phyloP scores from a whole-genome alignment of 148 eudicot species.

The Dianthus caryophyllus region DNA sequence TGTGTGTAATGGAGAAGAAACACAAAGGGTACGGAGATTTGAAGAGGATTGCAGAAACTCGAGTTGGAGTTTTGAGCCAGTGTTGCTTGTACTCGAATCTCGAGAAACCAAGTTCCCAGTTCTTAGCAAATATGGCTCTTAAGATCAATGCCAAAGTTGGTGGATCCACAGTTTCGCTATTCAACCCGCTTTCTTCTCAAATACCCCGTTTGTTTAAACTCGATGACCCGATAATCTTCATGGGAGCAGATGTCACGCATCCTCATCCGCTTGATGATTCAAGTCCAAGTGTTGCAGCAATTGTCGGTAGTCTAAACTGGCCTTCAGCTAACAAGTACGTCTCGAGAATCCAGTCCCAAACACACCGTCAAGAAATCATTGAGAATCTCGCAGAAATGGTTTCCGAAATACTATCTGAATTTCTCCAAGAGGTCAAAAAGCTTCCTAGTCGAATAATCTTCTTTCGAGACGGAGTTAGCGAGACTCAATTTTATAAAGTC shows the following conservation, averaged over 20 bases:
- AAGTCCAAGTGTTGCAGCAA: conserved; percentile 94
- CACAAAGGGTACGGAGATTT: conserved; percentile 92
- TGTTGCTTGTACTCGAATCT: conserved; percentile 84
- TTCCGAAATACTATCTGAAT: conserved; percentile 58
- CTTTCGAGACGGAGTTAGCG: conserved; percentile 92
- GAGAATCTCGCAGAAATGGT: conserved; percentile 75
- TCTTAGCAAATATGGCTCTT: conserved; percentile 78
- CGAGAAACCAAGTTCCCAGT: conserved; percentile 56
- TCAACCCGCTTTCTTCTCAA: conserved; percentile 66
- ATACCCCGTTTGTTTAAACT: conserved; percentile 54
- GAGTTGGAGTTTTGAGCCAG: conserved; percentile 76
- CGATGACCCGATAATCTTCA: conserved; percentile 68
- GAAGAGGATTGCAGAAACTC: conserved; percentile 83
- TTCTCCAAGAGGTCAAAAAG: conserved; percentile 40
- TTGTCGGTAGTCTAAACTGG: conserved; percentile 89
- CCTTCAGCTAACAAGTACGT: conserved; percentile 81
- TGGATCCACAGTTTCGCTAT: conserved; percentile 81
- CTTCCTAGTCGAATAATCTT: conserved; percentile 71
- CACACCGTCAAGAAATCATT: conserved; percentile 91
- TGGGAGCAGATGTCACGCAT: conserved; percentile 97
- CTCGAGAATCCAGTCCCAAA: conserved; percentile 86
- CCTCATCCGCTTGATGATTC: conserved; percentile 87
- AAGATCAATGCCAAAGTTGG: conserved; percentile 95
- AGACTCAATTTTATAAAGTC: conserved; percentile 85
- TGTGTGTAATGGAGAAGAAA: conserved; percentile 86